Evolutionary conservation across 371 early-diverging fungal genomes (phyloP).

Genomic region (Rhizopus stolonifer): DNA sequence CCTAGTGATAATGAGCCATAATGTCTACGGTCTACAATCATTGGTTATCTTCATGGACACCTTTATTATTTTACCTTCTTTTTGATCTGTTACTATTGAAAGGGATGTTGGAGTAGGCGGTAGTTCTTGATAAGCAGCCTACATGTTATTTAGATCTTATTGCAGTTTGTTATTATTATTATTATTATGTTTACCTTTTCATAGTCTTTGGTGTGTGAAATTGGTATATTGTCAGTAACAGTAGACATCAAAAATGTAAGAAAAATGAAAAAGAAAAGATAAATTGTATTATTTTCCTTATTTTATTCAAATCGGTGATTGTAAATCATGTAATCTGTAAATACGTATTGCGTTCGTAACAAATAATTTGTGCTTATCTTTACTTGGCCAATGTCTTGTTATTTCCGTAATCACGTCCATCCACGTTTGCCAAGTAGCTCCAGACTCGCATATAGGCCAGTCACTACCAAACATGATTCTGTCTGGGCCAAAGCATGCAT

Average conservation of each 20-base stretch:
- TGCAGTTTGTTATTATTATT: no score
- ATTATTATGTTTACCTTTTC: conserved; percentile 1
- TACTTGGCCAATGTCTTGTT: conserved; percentile 27
- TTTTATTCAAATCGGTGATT: not conserved
- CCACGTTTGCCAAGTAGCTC: conserved; percentile 31
- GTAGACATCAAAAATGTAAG: not conserved
- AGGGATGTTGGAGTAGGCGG: conserved; percentile 17
- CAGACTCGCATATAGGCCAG: conserved; percentile 35
- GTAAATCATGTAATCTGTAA: conserved; percentile 12
- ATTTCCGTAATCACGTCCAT: conserved; percentile 28
- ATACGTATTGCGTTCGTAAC: conserved; percentile 32
- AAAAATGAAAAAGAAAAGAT: not conserved
- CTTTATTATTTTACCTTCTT: not conserved
- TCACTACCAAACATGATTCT: conserved; percentile 49
- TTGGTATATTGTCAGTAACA: not conserved
- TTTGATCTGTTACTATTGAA: conserved; percentile 9
- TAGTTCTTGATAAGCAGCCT: conserved; percentile 5
- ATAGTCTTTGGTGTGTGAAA: not conserved
- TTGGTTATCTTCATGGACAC: not conserved
- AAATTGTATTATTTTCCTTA: not conserved
- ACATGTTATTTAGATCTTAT: not conserved
- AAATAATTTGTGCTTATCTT: conserved; percentile 39
- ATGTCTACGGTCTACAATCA: not conserved
- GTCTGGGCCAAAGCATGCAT: conserved; percentile 41
- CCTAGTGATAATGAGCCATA: conserved; percentile 12